Evolutionary conservation across 2,329 filamentous ascomycete species (phyloP).

Genomic region (Nothophaeocryptopus gaeumannii): DNA sequence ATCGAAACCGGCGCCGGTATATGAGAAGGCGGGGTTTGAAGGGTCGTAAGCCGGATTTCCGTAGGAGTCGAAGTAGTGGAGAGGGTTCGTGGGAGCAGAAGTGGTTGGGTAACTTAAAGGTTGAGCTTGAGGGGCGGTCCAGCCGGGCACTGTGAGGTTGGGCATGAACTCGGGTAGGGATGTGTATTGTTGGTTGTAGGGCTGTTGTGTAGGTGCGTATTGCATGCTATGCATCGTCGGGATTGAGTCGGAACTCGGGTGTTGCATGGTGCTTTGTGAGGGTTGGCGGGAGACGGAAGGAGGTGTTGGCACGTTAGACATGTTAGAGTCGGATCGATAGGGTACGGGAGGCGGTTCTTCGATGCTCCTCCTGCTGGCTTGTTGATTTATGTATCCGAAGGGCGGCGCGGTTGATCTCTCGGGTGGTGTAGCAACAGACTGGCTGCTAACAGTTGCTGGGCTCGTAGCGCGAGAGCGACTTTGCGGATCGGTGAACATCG

Average conservation of each 20-base stretch:
- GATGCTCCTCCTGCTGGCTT: constrained; percentile 27
- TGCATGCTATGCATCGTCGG: constrained; percentile 18
- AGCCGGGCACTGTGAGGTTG: constrained; percentile 27
- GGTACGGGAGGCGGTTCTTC: constrained; percentile 33
- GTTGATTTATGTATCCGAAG: constrained; percentile 33
- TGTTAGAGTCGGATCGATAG: constrained; percentile 27
- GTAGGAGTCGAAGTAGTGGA: constrained; percentile 18
- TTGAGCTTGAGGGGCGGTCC: constrained; percentile 21
- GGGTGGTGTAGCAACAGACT: constrained; percentile 35
- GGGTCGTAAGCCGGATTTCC: constrained; percentile 28
- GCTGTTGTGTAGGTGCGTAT: constrained; percentile 18
- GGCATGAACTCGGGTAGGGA: constrained; percentile 32
- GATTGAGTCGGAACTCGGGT: constrained; percentile 21
- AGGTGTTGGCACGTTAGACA: constrained; percentile 12
- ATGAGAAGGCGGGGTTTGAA: constrained; percentile 27
- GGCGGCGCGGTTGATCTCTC: constrained; percentile 24
- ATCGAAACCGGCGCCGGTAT: constrained; percentile 15
- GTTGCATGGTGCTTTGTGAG: constrained; percentile 8
- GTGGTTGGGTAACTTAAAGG: constrained; percentile 15
- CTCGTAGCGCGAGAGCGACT: constrained; percentile 47
- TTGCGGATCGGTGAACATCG: constrained; percentile 40
- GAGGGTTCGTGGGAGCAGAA: constrained; percentile 13
- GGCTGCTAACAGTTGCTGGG: constrained; percentile 37
- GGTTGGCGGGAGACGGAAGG: constrained; percentile 14
- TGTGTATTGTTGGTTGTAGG: constrained; percentile 26